Evolutionary conservation across 1,139 yeast species (phyloP), one percentile per base, ranked within the genome.

Genomic region (Nakaseomyces delphensis): DNA sequence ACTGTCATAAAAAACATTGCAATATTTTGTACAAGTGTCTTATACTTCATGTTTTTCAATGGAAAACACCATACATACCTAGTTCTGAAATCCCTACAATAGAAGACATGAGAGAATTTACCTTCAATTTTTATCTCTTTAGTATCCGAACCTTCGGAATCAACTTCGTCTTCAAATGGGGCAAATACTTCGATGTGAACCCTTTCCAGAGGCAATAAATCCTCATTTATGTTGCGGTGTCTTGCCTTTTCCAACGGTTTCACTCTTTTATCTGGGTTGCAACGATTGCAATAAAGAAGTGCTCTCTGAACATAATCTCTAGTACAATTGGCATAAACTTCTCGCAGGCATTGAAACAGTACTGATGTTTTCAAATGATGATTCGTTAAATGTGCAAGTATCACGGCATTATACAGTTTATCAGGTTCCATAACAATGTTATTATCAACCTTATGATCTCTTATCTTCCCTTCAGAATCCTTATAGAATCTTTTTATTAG

Each of bases 351-450:
- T 13, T 43, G 44, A 39, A 52, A 51, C 5, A 59, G 38, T n/a
- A 45, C 43, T 16, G 48, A 45, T 23, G 42, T 45, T 9, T 46
- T 44, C 37, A 51, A 42, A 45, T 60, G 64, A 14, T 48, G 45
- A 44, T 62, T 60, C 43, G 59, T 45, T 13, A 62, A 36, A 46
- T 62, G 65, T 5, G 57, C 52, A 9, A 53, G 47, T 46, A 60
- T 51, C 9, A 60, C 49, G 30, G 57, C 43, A 38, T 59, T 57
- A 29, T 48, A 56, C n/a, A 59, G 43, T 27, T 43, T 41, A 9
- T 56, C 47, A 0, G 65, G 65, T 28, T 57, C 60, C 43, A 57
- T 53, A 3, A 60, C 54, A 10, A 56, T 48, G 21, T 48, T 53
- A 37, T 58, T 52, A 9, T 45, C 40, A 36, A 53, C 50, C 29